These are phyloP conservation scores for Peronospora belbahrii DNA, from an alignment of 352 stramenopile genomes.

Conservation along the genomic window DNA sequence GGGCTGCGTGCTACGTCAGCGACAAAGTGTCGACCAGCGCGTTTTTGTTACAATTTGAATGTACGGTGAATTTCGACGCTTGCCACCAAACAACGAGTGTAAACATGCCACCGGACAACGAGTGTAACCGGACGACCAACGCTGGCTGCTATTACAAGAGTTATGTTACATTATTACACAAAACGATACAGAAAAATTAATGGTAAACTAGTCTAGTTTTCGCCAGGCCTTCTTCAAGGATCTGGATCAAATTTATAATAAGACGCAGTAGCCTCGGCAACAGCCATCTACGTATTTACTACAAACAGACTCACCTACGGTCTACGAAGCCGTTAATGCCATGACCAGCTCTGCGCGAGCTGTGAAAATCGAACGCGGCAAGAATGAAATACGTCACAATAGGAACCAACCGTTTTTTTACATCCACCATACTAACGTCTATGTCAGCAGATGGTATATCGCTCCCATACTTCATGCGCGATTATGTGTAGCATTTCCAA, in stretches of 20 bases:
- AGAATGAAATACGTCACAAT: conserved; percentile 32
- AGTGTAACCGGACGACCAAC: no score
- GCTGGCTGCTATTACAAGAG: no score
- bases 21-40: no score
- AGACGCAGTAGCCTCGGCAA: neutral
- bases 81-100: conserved; percentile 9
- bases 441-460: conserved; percentile 20
- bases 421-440: conserved; percentile 20
- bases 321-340: conserved; percentile 25
- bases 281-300: no score
- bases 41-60: conserved; percentile 16
- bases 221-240: conserved; percentile 1
- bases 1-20: no score
- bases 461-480: conserved; percentile 27
- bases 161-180: no score
- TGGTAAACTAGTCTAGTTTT: no score
- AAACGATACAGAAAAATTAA: no score
- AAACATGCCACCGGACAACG: conserved; percentile 2
- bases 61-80: conserved; percentile 7
- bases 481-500: conserved; percentile 25
- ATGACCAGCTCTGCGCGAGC: conserved; percentile 13
- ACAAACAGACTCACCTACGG: no score
- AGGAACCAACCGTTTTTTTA: conserved; percentile 37
- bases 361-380: conserved; percentile 26
- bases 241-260: conserved; percentile 13